Conservation (phyloP, 139 green algal genomes). For the Chlorella sorokiniana region DNA sequence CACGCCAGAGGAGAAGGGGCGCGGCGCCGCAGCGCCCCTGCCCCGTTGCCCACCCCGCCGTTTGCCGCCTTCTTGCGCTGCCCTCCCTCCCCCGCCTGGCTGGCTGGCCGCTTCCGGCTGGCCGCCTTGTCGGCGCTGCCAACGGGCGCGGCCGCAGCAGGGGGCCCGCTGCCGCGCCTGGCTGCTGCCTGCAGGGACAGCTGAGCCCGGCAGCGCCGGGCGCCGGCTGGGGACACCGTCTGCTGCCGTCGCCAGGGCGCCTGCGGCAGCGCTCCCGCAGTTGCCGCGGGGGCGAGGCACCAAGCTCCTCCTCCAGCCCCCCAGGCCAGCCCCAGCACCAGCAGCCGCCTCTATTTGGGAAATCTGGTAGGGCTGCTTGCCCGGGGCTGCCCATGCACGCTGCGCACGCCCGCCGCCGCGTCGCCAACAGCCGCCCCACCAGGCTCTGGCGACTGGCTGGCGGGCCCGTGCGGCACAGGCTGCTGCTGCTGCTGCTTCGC, state of each 20-base stretch:
- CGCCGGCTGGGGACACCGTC: neutral
- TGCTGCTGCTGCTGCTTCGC: neutral
- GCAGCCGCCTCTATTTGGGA: neutral
- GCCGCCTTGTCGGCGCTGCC: neutral
- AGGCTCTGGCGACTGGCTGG: neutral
- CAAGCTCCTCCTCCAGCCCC: neutral
- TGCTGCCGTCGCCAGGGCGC: constrained; percentile 9
- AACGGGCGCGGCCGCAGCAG: neutral
- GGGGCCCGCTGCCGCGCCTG: neutral
- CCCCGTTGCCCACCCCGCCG: neutral
- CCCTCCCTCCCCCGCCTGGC: neutral
- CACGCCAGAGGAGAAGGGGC: neutral
- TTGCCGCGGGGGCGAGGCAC: neutral
- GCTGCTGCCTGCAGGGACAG: neutral
- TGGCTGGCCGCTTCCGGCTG: constrained; percentile 22
- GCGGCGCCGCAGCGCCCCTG: neutral
- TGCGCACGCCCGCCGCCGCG: neutral
- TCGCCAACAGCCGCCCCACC: neutral
- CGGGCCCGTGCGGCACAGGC: neutral
- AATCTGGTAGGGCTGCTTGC: constrained; percentile 5
- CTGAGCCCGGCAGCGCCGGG: neutral
- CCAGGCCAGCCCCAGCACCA: neutral
- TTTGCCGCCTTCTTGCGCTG: constrained; percentile 19
- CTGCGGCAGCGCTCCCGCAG: neutral
- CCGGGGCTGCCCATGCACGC: constrained; percentile 4